These are phyloP conservation scores for Pleurotus tuber-regium DNA, from an alignment of 768 basidiomycete species.

Conservation along the genomic window DNA sequence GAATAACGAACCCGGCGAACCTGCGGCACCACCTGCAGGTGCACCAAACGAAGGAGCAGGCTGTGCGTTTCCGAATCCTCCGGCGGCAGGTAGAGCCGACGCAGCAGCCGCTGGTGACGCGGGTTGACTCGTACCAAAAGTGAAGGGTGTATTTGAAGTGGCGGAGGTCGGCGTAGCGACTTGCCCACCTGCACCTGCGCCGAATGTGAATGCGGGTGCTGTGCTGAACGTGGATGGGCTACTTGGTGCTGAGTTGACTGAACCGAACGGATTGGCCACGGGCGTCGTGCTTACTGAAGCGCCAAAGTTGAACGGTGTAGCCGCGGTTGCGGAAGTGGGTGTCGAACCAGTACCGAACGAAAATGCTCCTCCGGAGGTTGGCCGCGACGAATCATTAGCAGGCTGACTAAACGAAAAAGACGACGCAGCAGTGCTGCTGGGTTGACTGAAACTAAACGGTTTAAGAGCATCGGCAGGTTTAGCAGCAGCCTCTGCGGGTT, in stretches of 20 bases:
- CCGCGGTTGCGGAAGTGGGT: conserved; percentile 16
- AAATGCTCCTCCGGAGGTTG: neutral
- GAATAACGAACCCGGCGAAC: conserved; percentile 47
- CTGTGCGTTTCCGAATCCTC: conserved; percentile 38
- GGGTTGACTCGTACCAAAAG: conserved; percentile 58
- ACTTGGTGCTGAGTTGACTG: conserved; percentile 45
- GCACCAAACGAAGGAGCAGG: conserved; percentile 47
- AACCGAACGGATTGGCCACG: conserved; percentile 44
- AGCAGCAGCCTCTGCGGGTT: conserved; percentile 26
- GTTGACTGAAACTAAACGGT: conserved; percentile 28
- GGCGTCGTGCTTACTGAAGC: conserved; percentile 14
- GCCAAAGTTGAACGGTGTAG: conserved; percentile 30
- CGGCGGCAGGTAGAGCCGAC: conserved; percentile 26
- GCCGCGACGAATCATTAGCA: conserved; percentile 3
- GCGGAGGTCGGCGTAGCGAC: conserved; percentile 26
- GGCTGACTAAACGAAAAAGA: conserved; percentile 44
- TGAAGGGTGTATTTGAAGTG: conserved; percentile 32
- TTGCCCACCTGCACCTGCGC: conserved; percentile 22
- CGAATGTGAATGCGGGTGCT: conserved; percentile 44
- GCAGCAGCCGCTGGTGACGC: conserved; percentile 50
- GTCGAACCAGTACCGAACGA: conserved; percentile 6
- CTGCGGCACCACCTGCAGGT: conserved; percentile 31
- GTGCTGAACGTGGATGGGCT: conserved; percentile 61
- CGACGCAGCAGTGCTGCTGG: conserved; percentile 19
- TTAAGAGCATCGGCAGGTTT: conserved; percentile 22